Conservation (phyloP, 176 grass and related monocot genomes). For the Tillandsia leiboldiana region DNA sequence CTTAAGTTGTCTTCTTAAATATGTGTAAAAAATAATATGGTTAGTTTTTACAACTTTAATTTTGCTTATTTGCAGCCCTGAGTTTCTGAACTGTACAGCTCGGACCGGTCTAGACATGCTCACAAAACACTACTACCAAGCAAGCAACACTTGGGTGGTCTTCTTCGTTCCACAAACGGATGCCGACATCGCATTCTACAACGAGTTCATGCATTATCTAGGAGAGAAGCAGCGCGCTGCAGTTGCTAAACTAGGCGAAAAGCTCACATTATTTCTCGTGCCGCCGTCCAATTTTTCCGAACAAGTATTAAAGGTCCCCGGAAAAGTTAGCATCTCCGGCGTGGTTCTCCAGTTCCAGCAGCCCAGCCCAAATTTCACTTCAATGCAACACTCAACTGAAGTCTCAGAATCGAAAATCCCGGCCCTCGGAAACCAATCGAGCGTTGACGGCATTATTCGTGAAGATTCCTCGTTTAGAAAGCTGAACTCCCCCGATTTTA, state of each 20-base stretch:
- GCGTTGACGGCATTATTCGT: conserved; percentile 11
- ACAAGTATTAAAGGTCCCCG: conserved; percentile 79
- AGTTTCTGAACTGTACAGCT: conserved; percentile 69
- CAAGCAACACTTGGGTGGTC: conserved; percentile 72
- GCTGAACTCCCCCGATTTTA: conserved; percentile 30
- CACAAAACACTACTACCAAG: conserved; percentile 85
- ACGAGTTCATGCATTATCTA: conserved; percentile 97
- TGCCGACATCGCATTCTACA: conserved; percentile 69
- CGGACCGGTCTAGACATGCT: conserved; percentile 95
- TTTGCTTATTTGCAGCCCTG: conserved; percentile 50
- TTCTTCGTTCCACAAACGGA: conserved; percentile 97
- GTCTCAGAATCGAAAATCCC: conserved; percentile 17
- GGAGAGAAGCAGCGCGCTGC: conserved; percentile 90
- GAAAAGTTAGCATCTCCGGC: conserved; percentile 95
- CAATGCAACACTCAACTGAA: conserved; percentile 28
- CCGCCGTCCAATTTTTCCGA: conserved; percentile 95
- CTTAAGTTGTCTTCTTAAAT: neutral
- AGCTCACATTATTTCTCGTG: conserved; percentile 79
- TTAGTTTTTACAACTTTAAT: conserved; percentile 9
- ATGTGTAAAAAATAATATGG: neutral
- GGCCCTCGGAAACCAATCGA: conserved; percentile 19
- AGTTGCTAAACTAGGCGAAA: conserved; percentile 84
- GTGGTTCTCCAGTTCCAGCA: conserved; percentile 78
- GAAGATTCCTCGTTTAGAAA: conserved; percentile 30
- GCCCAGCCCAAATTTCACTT: conserved; percentile 35